These are phyloP conservation scores for Diaporthe velutina DNA, from an alignment of 2,329 filamentous ascomycete species.

Conservation along the genomic window DNA sequence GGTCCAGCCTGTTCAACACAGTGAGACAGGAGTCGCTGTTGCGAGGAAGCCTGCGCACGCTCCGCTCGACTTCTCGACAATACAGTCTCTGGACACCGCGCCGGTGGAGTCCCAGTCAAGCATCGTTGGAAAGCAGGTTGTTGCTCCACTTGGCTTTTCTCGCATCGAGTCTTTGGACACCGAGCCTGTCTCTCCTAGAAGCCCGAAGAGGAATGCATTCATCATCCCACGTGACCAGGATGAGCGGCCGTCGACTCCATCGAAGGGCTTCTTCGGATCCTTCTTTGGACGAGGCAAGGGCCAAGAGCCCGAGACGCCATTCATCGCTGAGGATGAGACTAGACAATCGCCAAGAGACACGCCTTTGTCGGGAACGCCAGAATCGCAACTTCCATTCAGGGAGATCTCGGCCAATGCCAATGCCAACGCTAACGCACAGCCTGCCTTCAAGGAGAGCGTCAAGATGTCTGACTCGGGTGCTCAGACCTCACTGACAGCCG, in stretches of 20 bases:
- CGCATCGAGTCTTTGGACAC: constrained; percentile 60
- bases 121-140: constrained; percentile 19
- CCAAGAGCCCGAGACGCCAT: constrained; percentile 53
- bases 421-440: constrained; percentile 60
- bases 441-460: constrained; percentile 54
- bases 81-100: constrained; percentile 58
- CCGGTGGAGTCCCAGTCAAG: constrained; percentile 53
- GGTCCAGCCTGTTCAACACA: constrained; percentile 43
- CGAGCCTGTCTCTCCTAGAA: constrained; percentile 61
- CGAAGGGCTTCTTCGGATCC: constrained; percentile 30
- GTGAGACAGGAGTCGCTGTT: constrained; percentile 23
- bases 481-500: constrained; percentile 87
- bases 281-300: constrained; percentile 60
- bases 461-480: constrained; percentile 77
- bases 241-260: constrained; percentile 42
- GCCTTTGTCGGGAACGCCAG: constrained; percentile 60
- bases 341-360: constrained; percentile 63
- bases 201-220: constrained; percentile 67
- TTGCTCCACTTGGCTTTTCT: constrained; percentile 56
- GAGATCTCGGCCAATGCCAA: constrained; percentile 64
- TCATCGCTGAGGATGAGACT: constrained; percentile 76
- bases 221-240: constrained; percentile 64
- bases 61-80: constrained; percentile 54
- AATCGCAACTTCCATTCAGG: constrained; percentile 70
- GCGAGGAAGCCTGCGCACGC: constrained; percentile 37